A percentile compares a stretch with the other conserved stretches of the same genome.
phyloP scores from a whole-genome alignment of 768 basidiomycete species.

The Chalciporus piperatus region DNA sequence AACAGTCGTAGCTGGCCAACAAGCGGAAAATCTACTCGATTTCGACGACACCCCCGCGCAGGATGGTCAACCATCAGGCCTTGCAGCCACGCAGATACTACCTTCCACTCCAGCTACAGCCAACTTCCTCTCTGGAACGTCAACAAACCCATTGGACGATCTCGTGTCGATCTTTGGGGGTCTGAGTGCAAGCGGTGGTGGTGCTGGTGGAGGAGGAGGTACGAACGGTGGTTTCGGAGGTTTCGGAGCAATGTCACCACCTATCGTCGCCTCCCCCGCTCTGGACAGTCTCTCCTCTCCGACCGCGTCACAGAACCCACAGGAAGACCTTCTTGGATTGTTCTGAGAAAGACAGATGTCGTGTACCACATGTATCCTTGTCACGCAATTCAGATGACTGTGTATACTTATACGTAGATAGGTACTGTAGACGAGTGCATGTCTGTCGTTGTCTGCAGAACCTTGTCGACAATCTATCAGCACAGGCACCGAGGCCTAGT shows the following conservation, averaged over 20 bases:
- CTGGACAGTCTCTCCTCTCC: slow-evolving; percentile 23
- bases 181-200: slow-evolving; percentile 31
- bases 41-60: slow-evolving; percentile 72
- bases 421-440: neutral
- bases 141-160: slow-evolving; percentile 88
- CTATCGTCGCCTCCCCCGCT: slow-evolving; percentile 4
- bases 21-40: slow-evolving; percentile 93
- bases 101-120: slow-evolving; percentile 71
- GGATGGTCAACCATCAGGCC: slow-evolving; percentile 63
- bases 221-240: slow-evolving; percentile 16
- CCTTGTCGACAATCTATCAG: too few species aligned
- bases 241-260: slow-evolving; percentile 15
- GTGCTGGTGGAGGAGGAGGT: slow-evolving; percentile 11
- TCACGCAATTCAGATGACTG: neutral
- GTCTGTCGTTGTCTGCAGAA: neutral
- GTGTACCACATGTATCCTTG: neutral
- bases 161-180: slow-evolving; percentile 89
- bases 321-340: slow-evolving; percentile 56
- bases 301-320: slow-evolving; percentile 30
- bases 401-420: neutral
- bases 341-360: slow-evolving; percentile 36
- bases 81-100: slow-evolving; percentile 74
- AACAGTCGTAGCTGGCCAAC: slow-evolving; percentile 87
- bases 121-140: slow-evolving; percentile 73
- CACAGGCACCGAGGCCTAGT: too few species aligned